Evolutionary conservation across 2,329 filamentous ascomycete species (phyloP), one percentile per base, ranked within the genome.

Genomic region (Thelonectria olida): DNA sequence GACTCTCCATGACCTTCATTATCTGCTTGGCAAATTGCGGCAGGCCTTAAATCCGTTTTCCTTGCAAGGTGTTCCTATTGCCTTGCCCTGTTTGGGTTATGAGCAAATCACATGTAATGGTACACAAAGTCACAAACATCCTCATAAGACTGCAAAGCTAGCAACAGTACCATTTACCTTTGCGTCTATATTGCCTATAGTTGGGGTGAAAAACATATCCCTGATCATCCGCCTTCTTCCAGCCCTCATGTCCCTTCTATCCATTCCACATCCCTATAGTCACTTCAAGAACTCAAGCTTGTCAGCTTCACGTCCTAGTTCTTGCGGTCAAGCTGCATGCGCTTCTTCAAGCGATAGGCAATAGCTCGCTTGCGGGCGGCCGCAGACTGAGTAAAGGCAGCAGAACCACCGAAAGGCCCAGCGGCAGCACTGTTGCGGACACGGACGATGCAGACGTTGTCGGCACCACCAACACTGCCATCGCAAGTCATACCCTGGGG

Each of bases 401-500:
- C 87, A 13, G 85, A 87, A 54, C 88, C 88, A 70, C 89, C 88
- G 65, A 91, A 91, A 20, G 89, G 88, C 5, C 88, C 88, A 9
- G 88, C 87, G 17, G 82, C 76, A 12, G 88, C 85, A 4, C 75
- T 69, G 79, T 91, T 91, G 72, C 86, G 84, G 58, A 91, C 79
- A 60, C 88, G 85, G 28, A 88, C 87, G 59, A 91, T 76, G 78
- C 89, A 91, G 68, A 91, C 88, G 69, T 88, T 87, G 62, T 79
- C 69, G 13, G 82, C 88, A 23, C 85, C 87, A 53, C 82, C 88
- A 7, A 84, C 85, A 42, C 79, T 80, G 57, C 81, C 89, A 25
- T 84, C 80, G 76, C 89, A 91, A 25, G 85, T 89, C 87, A 90
- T 90, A 54, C 88, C 89, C n/a, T 73, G 63, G 20, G 89, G 88